Conservation (phyloP, 495 filamentous ascomycete genomes). For the Xeromyces bisporus region DNA sequence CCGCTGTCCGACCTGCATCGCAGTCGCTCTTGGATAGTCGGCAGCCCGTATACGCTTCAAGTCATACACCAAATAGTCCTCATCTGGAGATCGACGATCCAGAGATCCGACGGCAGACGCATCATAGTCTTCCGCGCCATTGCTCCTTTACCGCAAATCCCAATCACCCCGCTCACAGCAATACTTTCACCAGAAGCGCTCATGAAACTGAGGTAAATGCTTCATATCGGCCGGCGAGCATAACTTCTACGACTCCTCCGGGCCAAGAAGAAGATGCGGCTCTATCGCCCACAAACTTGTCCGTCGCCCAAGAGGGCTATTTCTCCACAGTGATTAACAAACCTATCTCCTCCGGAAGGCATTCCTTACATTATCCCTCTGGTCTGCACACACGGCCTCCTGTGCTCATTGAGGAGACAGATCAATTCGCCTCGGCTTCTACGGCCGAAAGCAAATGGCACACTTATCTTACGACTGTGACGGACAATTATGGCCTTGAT, state of each 20-base stretch:
- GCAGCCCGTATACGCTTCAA: slow-evolving; percentile 9
- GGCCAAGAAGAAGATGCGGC: background rate
- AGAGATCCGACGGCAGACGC: background rate
- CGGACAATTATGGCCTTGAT: slow-evolving; percentile 47
- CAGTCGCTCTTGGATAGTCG: slow-evolving; percentile 24
- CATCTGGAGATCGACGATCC: background rate
- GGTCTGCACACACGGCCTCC: background rate
- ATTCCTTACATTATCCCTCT: background rate
- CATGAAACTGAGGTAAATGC: too few species aligned
- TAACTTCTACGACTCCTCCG: too few species aligned
- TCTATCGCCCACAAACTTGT: background rate
- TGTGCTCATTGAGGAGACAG: slow-evolving; percentile 2
- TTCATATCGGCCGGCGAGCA: too few species aligned
- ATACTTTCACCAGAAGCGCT: too few species aligned
- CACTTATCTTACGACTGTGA: slow-evolving; percentile 23
- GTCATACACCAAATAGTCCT: slow-evolving; percentile 2
- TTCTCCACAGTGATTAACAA: background rate
- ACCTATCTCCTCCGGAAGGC: background rate
- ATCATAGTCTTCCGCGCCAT: background rate
- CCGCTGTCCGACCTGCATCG: slow-evolving; percentile 16
- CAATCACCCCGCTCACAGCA: too few species aligned
- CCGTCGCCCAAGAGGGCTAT: background rate
- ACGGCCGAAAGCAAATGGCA: slow-evolving; percentile 22
- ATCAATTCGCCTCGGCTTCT: slow-evolving; percentile 3
- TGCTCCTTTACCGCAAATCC: too few species aligned